phyloP scores from a whole-genome alignment of 2,329 filamentous ascomycete genomes.

The Hypoxylon sp. region DNA sequence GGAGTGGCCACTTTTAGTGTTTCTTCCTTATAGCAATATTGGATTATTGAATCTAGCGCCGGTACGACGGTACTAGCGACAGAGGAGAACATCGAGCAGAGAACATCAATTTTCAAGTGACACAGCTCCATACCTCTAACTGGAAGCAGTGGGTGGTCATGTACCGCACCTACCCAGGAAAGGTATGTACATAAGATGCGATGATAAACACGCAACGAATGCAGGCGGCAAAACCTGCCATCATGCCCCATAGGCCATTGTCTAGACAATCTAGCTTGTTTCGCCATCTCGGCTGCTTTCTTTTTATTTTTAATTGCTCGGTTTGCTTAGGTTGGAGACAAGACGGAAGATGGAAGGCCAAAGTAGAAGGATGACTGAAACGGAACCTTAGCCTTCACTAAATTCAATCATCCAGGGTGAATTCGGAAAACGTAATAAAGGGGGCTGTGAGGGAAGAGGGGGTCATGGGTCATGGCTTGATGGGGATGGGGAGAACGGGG shows the following conservation, averaged over 20 bases:
- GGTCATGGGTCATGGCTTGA: not conserved
- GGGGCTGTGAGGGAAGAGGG: constrained; percentile 27
- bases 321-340: constrained; percentile 29
- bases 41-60: constrained; percentile 23
- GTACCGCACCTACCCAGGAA: not conserved
- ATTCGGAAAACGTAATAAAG: constrained; percentile 43
- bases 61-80: constrained; percentile 7
- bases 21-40: constrained; percentile 27
- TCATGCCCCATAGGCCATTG: not conserved
- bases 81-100: constrained; percentile 8
- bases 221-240: constrained; percentile 20
- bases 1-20: not conserved
- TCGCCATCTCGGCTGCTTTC: constrained; percentile 11
- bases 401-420: constrained; percentile 37
- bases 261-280: constrained; percentile 22
- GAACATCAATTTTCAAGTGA: constrained; percentile 5
- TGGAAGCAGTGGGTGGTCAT: not conserved
- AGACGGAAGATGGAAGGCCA: constrained; percentile 28
- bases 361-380: constrained; percentile 35
- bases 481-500: constrained; percentile 27
- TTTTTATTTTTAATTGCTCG: constrained; percentile 28
- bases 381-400: constrained; percentile 30
- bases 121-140: constrained; percentile 5
- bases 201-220: constrained; percentile 15
- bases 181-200: not conserved